A percentile compares a stretch with the other conserved stretches of the same genome.
phyloP scores from a whole-genome alignment of 345 rosid species.

The Melastoma malabathricum region DNA sequence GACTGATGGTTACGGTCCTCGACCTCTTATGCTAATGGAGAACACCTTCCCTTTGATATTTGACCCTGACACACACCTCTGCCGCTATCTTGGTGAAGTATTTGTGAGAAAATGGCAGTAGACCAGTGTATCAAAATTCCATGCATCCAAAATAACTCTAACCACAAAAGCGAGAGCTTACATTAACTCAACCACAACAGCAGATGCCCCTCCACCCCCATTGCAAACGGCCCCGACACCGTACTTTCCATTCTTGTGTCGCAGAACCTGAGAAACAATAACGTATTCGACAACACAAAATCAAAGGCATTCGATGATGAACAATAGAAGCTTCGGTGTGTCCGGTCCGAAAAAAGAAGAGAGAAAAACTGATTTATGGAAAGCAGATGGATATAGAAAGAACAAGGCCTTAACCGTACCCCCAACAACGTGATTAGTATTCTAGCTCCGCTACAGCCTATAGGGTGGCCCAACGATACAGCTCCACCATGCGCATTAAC shows the following conservation, averaged over 20 bases:
- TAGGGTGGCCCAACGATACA: slow-evolving; percentile 89
- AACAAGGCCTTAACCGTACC: slow-evolving; percentile 22
- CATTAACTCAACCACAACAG: slow-evolving; percentile 73
- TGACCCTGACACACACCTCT: no score
- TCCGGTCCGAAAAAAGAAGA: no score
- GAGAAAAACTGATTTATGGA: no score
- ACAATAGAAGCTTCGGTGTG: no score
- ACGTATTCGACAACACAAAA: neutral
- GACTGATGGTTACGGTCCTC: no score
- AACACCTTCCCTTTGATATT: no score
- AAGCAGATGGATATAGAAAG: no score
- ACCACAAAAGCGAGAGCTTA: slow-evolving; percentile 30
- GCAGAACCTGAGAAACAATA: slow-evolving; percentile 43
- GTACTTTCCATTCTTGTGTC: slow-evolving; percentile 57
- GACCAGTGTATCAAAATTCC: neutral
- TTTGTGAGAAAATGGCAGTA: neutral
- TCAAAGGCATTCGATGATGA: neutral
- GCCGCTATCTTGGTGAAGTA: no score
- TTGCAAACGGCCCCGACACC: slow-evolving; percentile 88
- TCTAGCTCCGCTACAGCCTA: slow-evolving; percentile 98
- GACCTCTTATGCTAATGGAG: no score
- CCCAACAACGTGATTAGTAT: slow-evolving; percentile 79
- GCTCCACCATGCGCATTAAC: slow-evolving; percentile 85
- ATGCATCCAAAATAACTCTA: slow-evolving; percentile 1
- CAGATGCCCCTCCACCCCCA: slow-evolving; percentile 97